phyloP scores from a whole-genome alignment of 345 rosid species.

The Brassica incana region DNA sequence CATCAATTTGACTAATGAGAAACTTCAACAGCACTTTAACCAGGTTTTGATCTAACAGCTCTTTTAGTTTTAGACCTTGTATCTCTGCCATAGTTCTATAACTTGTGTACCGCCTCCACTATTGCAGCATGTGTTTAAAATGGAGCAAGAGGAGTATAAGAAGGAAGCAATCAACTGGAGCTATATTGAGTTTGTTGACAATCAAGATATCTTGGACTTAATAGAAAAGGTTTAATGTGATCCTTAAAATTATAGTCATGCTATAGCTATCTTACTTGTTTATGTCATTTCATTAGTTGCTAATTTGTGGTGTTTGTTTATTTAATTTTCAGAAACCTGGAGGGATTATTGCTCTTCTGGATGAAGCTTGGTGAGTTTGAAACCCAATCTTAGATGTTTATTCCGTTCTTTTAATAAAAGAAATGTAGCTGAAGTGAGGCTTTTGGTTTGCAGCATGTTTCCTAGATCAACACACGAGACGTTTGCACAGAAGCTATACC shows the following conservation, averaged over 20 bases:
- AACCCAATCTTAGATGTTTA: not conserved
- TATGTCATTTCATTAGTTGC: slow-evolving; percentile 11
- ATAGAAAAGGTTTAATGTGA: slow-evolving; percentile 83
- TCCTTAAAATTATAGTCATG: not conserved
- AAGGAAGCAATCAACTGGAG: slow-evolving; percentile 97
- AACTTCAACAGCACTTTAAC: slow-evolving; percentile 98
- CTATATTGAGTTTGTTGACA: slow-evolving; percentile 97
- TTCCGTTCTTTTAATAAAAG: not conserved
- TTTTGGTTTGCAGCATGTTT: slow-evolving; percentile 74
- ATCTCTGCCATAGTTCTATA: slow-evolving; percentile 19
- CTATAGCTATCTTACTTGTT: not conserved
- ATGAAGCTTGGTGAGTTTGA: slow-evolving; percentile 94
- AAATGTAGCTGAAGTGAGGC: slow-evolving; percentile 22
- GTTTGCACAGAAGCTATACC: slow-evolving; percentile 96
- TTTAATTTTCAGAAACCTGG: slow-evolving; percentile 87
- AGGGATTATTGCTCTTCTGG: slow-evolving; percentile 97
- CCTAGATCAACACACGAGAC: slow-evolving; percentile 99
- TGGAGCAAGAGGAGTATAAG: slow-evolving; percentile 99
- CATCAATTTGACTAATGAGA: slow-evolving; percentile 98
- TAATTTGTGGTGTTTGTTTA: slow-evolving; percentile 14
- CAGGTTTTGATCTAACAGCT: slow-evolving; percentile 60
- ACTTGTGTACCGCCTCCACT: slow-evolving; percentile 30
- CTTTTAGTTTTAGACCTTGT: slow-evolving; percentile 7
- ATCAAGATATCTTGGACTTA: slow-evolving; percentile 90
- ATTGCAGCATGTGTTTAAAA: slow-evolving; percentile 95